Base-by-base conservation (phyloP, 2,329 filamentous ascomycete species). In the Neonectria ditissima region DNA sequence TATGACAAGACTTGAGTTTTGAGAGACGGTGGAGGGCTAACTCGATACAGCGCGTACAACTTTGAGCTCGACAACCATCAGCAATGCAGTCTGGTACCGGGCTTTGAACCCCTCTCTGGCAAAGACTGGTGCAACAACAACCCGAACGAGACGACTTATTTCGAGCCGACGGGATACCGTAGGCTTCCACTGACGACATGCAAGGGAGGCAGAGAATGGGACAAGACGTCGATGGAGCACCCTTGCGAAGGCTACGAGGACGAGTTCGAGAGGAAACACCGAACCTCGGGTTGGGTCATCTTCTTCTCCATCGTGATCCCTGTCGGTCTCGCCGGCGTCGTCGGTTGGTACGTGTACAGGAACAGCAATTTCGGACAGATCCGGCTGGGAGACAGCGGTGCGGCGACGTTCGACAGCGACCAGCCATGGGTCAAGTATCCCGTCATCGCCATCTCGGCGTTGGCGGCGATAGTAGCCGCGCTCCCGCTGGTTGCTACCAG, bases 291-390 rank as follows among this genome's bases (percentile, higher is more conserved):
- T 24, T 83, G 91, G 45, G 92, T 84, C 37, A 86, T 99, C 61
- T 97, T 98, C 86, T 91, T 98, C 69, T 92, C 93, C 54, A 88
- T 98, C 56, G 79, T 93, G 9, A 80, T 95, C 5, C 94, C 95
- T 0, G 85, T 98, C 62, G 84, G 80, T 1, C 81, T 89, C 1
- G 95, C 96, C 1, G 86, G 82, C 1, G 90, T 84, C 5, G 84
- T 91, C 14, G 96, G 96, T 41, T 97, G 92, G 83, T 97, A 89
- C 79, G 90, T 95, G 20, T 97, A 90, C 83, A 87, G 83, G 64
- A 92, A 92, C 79, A 97, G 93, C 92, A 90, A 89, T 71, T 97
- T 98, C 76, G 96, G 96, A 11, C 91, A 95, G 76, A 95, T 99
- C 76, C 88, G 93, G 22, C 88, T 99, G 14, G 96, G 96, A 59